phyloP scores from a whole-genome alignment of 768 basidiomycete species.

The Trametes cingulata region DNA sequence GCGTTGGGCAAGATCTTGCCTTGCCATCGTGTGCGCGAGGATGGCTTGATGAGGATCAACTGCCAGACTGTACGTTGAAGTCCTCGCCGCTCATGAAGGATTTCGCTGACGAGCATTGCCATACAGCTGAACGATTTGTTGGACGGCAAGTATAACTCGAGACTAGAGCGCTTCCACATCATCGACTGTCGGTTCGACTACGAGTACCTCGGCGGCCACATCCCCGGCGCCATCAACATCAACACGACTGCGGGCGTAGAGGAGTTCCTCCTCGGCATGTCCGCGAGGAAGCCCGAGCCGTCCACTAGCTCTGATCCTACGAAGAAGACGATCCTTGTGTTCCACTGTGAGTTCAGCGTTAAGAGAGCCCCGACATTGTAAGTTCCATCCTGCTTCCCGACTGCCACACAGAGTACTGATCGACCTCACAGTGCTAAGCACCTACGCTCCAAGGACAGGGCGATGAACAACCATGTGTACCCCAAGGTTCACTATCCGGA shows the following conservation, averaged over 20 bases:
- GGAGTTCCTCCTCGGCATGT: constrained; percentile 68
- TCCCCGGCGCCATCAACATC: constrained; percentile 89
- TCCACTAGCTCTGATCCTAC: constrained; percentile 72
- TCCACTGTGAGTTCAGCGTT: constrained; percentile 97
- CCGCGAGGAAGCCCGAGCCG: constrained; percentile 57
- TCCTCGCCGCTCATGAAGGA: neutral
- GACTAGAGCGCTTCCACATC: constrained; percentile 71
- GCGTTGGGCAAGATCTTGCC: constrained; percentile 90
- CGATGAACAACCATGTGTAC: constrained; percentile 84
- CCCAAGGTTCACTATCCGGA: constrained; percentile 95
- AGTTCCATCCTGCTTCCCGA: constrained; percentile 33
- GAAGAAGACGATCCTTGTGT: constrained; percentile 84
- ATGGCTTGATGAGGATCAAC: constrained; percentile 91
- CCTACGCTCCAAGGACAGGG: constrained; percentile 86
- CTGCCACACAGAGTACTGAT: neutral
- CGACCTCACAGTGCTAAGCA: constrained; percentile 75
- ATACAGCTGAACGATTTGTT: constrained; percentile 74
- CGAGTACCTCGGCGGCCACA: constrained; percentile 92
- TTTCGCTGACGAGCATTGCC: constrained; percentile 16
- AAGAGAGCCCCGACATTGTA: constrained; percentile 97
- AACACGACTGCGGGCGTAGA: constrained; percentile 80
- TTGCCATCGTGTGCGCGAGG: constrained; percentile 91
- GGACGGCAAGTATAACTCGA: constrained; percentile 66
- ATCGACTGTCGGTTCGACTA: constrained; percentile 99
- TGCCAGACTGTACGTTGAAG: constrained; percentile 64